Evolutionary conservation across 129 eudicot species (phyloP).

Genomic region (Sambucus nigra): DNA sequence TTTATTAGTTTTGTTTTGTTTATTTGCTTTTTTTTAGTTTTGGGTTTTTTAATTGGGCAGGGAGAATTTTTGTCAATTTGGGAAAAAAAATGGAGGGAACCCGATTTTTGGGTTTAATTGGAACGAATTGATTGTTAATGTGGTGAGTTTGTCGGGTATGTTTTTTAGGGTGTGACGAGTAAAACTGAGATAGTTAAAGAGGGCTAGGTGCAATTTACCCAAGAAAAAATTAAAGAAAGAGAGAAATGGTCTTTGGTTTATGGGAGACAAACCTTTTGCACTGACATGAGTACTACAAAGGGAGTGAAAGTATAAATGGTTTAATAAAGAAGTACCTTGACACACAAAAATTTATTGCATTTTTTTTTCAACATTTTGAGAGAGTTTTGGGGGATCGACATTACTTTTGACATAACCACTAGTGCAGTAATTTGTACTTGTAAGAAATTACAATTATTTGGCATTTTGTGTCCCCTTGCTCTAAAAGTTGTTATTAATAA

Average conservation of each 20-base stretch:
- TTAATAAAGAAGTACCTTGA: constrained; percentile 18
- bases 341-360: constrained; percentile 18
- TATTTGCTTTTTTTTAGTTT: no score
- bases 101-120: no score
- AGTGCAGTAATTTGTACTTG: constrained; percentile 9
- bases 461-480: constrained; percentile 9
- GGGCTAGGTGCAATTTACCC: no score
- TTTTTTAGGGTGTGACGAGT: no score
- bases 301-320: constrained; percentile 20
- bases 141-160: no score
- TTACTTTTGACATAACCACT: neutral
- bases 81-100: no score
- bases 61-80: no score
- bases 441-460: constrained; percentile 8
- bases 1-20: no score
- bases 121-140: no score
- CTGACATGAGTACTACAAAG: constrained; percentile 18
- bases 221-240: constrained; percentile 12
- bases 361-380: constrained; percentile 34
- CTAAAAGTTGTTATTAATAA: constrained; percentile 8
- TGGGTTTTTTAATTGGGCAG: no score
- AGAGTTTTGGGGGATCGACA: constrained; percentile 16
- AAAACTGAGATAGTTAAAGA: no score
- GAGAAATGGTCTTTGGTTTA: constrained; percentile 36
- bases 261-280: constrained; percentile 18